Evolutionary conservation across 116 monocot species (phyloP), one percentile per base, ranked within the genome.

Genomic region (Thalassia testudinum): DNA sequence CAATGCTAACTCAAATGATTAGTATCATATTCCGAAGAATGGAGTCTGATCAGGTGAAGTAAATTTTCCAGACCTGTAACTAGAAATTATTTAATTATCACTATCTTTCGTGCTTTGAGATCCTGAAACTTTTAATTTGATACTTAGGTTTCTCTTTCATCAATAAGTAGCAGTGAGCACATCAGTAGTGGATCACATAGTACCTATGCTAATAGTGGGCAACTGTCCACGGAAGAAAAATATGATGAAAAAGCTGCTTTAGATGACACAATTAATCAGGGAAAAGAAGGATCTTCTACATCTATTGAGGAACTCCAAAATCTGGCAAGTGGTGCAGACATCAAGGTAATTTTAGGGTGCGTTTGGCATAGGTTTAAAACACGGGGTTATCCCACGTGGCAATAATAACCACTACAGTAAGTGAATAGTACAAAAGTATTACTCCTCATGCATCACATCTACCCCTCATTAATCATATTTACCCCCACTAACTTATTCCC

Each of bases 1-100:
- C 97, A 56, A 99, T 99, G 97, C 60, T 99, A 66, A 99, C 85
- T 38, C 97, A 99, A 68, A 99, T 89, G 77, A 86, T 89, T 50
- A 99, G 85, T 47, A 90, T 99, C 50, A 47, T 82, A 42, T 90
- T 99, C 43, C 66, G 82, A 61, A 51, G 97, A 56, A 99, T 99
- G 90, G 97, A 83, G 61, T 74, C 80, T 52, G 97, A 89, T 63
- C 77, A 77, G 79, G 97, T 45, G 45, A 45, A 45, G 45, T 8
- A 40, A 22, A 13, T 23, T 50, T 25, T 22, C 18, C 45, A 5
- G 4, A 45, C 15, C 10, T 34, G 10, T 34, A 34, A 34, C 10
- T 10, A 5, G 10, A 34, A 34, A 10, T 34, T 34, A 34, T 34
- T 34, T 5, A 3, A 34, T 3, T 34, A 34, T 34, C 10, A 34